Base-by-base conservation (phyloP, 306 rosid genomes). In the Inga leiocalycina region DNA sequence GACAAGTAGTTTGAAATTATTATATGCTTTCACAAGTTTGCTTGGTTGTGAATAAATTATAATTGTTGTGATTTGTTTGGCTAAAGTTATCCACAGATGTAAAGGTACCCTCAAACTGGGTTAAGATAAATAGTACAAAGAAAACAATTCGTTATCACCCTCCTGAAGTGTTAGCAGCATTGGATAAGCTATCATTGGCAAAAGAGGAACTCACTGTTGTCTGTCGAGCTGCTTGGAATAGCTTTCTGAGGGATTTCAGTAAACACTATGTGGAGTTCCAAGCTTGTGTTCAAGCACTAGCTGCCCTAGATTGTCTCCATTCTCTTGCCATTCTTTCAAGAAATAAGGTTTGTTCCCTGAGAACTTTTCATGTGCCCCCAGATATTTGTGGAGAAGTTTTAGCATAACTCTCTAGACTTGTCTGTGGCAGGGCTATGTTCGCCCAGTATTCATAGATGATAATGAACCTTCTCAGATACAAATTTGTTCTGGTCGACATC, bases 241-340 rank as follows among this genome's bases (percentile, higher is more conserved):
- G 89, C 88, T 93, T 93, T 88, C 91, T 96, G 32, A 89, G 67
- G 80, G 91, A 83, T 51, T 96, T 92, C 56, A 77, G 97, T 82
- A 87, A 87, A 77, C 85, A 88, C 80, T 96, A 88, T 92, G 81
- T 92, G 0, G 97, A 93, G 77, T 96, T 93, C 79, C 98, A 90
- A 86, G 89, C 94, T 82, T 89, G 92, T 83, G 91, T 93, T 89
- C 97, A 90, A 90, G 99, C 97, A 62, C 84, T 96, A 17, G 97
- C 99, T 75, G 88, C 98, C 78, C 86, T 96, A 74, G 99, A 96
- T 85, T 96, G 99, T 88, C 89, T 93, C 49, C 92, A 91, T 83
- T 96, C 99, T 35, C 89, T 91, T 62, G 99, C 99, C 86, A 85
- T 90, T 87, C 97, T 92, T 89, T 93, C 98, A 62, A 92, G 97